Evolutionary conservation across 2,329 filamentous ascomycete species (phyloP).

Genomic region (Cytospora leucostoma): DNA sequence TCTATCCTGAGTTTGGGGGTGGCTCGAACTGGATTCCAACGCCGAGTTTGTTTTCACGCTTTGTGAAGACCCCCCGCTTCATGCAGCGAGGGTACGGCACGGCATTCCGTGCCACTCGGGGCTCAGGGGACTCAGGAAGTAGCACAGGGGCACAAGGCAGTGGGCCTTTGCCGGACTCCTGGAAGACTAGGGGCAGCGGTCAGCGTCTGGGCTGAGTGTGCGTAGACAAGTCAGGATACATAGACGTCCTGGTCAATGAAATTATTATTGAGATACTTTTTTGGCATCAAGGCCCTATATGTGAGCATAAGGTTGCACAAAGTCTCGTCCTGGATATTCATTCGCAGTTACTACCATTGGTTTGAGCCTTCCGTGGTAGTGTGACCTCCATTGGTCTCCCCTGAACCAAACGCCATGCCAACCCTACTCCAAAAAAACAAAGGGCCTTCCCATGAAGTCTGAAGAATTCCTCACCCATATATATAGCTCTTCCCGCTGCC

Average conservation of each 20-base stretch:
- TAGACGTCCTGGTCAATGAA: background rate
- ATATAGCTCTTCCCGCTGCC: constrained; percentile 40
- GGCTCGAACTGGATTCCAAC: constrained; percentile 76
- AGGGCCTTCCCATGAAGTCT: too few species aligned
- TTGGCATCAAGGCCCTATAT: constrained; percentile 23
- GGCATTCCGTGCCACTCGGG: constrained; percentile 48
- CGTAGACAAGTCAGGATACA: constrained; percentile 14
- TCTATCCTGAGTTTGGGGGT: constrained; percentile 87
- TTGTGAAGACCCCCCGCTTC: constrained; percentile 58
- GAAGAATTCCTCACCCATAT: too few species aligned
- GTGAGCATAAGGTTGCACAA: constrained; percentile 3
- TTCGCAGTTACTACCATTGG: too few species aligned
- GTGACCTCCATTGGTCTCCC: background rate
- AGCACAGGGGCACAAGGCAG: constrained; percentile 44
- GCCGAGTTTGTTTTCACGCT: constrained; percentile 68
- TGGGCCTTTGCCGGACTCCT: constrained; percentile 62
- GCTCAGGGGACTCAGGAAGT: constrained; percentile 42
- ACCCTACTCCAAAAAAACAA: background rate
- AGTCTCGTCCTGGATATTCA: background rate
- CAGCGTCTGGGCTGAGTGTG: constrained; percentile 57
- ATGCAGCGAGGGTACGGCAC: constrained; percentile 63
- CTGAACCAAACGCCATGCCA: constrained; percentile 9
- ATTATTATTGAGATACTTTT: constrained; percentile 18
- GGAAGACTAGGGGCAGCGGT: constrained; percentile 64
- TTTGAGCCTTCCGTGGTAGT: too few species aligned